These are phyloP conservation scores for Pyrenula massariospora DNA, from an alignment of 495 filamentous ascomycete species.

Conservation along the genomic window DNA sequence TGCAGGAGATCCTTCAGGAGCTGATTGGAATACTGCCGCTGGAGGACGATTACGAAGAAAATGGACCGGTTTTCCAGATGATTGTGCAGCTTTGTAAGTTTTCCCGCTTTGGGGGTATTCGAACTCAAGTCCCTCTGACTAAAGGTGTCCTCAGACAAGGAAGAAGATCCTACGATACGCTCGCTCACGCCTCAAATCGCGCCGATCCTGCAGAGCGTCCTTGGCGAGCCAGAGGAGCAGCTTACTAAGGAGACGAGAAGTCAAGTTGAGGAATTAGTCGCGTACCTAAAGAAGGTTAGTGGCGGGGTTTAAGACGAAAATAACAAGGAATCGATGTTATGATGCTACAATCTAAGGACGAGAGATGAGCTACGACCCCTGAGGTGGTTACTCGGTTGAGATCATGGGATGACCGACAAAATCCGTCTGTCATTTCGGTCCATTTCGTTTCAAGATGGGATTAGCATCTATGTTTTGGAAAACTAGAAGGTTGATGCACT, in stretches of 20 bases:
- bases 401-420: too few relatives aligned
- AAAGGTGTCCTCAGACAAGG: conserved; percentile 48
- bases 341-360: too few relatives aligned
- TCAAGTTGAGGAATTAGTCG: conserved; percentile 58
- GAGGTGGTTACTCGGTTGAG: too few relatives aligned
- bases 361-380: too few relatives aligned
- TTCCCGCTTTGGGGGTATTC: not conserved
- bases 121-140: not conserved
- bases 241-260: conserved; percentile 66
- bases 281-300: conserved; percentile 51
- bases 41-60: conserved; percentile 94
- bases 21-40: conserved; percentile 72
- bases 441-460: too few relatives aligned
- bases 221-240: conserved; percentile 71
- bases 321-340: too few relatives aligned
- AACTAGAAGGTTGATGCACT: too few relatives aligned
- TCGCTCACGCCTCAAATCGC: conserved; percentile 67
- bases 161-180: conserved; percentile 58
- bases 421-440: too few relatives aligned
- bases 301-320: too few relatives aligned
- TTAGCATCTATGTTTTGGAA: too few relatives aligned
- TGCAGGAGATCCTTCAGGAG: conserved; percentile 67
- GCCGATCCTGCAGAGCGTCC: conserved; percentile 68
- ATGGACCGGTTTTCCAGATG: conserved; percentile 81
- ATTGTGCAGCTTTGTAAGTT: conserved; percentile 75